These are phyloP conservation scores for Sphagnurus paluster DNA, from an alignment of 1,284 basidiomycete species.

Conservation along the genomic window DNA sequence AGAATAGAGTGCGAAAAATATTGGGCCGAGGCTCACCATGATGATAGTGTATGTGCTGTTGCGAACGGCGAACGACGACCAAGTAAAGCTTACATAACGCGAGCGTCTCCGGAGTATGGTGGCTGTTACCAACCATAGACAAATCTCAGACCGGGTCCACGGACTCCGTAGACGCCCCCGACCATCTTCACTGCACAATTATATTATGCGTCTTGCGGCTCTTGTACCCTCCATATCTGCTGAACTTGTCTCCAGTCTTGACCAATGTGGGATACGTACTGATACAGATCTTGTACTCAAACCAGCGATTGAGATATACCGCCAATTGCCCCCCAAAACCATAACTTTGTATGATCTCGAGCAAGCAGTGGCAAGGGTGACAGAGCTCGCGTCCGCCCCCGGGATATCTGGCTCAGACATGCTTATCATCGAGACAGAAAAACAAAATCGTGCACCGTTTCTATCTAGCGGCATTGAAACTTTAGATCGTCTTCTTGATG, in stretches of 20 bases:
- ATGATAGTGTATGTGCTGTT: slow-evolving; percentile 11
- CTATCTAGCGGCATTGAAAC: slow-evolving; percentile 42
- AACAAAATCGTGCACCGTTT: slow-evolving; percentile 13
- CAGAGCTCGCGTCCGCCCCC: slow-evolving; percentile 41
- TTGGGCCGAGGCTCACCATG: slow-evolving; percentile 27
- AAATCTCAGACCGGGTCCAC: not conserved
- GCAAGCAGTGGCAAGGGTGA: slow-evolving; percentile 37
- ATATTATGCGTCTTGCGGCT: slow-evolving; percentile 36
- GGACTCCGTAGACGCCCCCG: not conserved
- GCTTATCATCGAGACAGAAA: slow-evolving; percentile 29
- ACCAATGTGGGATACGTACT: slow-evolving; percentile 50
- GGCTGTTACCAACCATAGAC: slow-evolving; percentile 7
- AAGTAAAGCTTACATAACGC: slow-evolving; percentile 19
- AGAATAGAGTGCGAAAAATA: not conserved
- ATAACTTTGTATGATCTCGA: slow-evolving; percentile 50
- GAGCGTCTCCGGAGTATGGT: slow-evolving; percentile 14
- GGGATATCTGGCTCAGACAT: slow-evolving; percentile 41
- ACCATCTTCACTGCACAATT: not conserved
- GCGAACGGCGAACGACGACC: slow-evolving; percentile 4
- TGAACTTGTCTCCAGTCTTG: slow-evolving; percentile 32
- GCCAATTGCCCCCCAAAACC: slow-evolving; percentile 46
- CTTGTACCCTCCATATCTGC: slow-evolving; percentile 33
- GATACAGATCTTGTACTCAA: slow-evolving; percentile 59
- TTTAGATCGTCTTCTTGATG: slow-evolving; percentile 52
- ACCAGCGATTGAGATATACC: slow-evolving; percentile 46